Percentiles rank a stretch among this genome's conserved stretches.
Evolutionary conservation across 2,329 filamentous ascomycete genomes (phyloP).

Genomic region (Ilyonectria robusta): DNA sequence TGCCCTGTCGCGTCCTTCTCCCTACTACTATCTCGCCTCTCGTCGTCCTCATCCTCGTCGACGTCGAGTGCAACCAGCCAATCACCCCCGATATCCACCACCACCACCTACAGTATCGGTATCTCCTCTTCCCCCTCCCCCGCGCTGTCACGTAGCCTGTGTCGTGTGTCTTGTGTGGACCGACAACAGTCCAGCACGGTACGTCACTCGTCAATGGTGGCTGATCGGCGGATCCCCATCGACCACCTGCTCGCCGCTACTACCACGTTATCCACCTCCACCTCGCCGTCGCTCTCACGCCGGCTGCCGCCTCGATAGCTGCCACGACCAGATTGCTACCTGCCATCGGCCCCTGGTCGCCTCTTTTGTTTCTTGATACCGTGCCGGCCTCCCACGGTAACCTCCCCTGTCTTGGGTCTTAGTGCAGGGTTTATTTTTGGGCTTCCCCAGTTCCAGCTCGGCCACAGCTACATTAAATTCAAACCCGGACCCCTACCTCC

Average conservation of each 20-base stretch:
- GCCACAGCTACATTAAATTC: slow-evolving; percentile 20
- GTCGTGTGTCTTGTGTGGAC: slow-evolving; percentile 16
- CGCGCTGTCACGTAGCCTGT: slow-evolving; percentile 39
- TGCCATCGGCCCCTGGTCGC: slow-evolving; percentile 34
- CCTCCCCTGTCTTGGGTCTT: slow-evolving; percentile 7
- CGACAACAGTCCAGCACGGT: background rate
- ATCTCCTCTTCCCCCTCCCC: slow-evolving; percentile 26
- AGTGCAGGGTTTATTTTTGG: slow-evolving; percentile 42
- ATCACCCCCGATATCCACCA: slow-evolving; percentile 10
- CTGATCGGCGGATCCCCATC: slow-evolving; percentile 29
- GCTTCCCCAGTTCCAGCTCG: slow-evolving; percentile 29
- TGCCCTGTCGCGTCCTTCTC: background rate
- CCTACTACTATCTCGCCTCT: slow-evolving; percentile 11
- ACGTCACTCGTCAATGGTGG: slow-evolving; percentile 13
- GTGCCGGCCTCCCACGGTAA: slow-evolving; percentile 15
- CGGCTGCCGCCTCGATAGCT: slow-evolving; percentile 17
- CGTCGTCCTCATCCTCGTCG: background rate
- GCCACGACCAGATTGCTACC: slow-evolving; percentile 31
- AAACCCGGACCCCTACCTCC: slow-evolving; percentile 12
- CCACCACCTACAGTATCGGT: slow-evolving; percentile 12
- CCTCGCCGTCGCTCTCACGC: background rate
- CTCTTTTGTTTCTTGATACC: slow-evolving; percentile 25
- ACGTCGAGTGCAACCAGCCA: slow-evolving; percentile 19
- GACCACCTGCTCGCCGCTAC: slow-evolving; percentile 22
- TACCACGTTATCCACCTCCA: slow-evolving; percentile 31